phyloP scores from a whole-genome alignment of 2,329 filamentous ascomycete genomes.

The Monilinia fructigena region DNA sequence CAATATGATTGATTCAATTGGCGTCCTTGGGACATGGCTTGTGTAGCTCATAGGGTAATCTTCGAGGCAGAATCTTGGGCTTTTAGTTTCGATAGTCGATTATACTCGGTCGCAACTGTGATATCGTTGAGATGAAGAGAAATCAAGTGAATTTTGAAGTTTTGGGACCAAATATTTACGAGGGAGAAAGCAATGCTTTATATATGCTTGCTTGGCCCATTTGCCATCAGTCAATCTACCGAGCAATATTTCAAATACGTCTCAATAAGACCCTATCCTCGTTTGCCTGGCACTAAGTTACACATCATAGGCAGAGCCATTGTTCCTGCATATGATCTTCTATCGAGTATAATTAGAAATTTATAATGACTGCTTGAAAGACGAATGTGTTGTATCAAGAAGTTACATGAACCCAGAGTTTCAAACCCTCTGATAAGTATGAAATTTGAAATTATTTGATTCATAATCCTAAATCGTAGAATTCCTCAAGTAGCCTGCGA shows the following conservation, averaged over 20 bases:
- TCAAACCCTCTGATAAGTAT: not conserved
- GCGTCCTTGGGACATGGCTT: slow-evolving; percentile 4
- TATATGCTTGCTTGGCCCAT: not conserved
- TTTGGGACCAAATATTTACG: not conserved
- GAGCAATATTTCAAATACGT: too few species aligned
- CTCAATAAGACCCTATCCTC: not conserved
- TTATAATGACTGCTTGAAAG: too few species aligned
- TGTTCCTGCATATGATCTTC: not conserved
- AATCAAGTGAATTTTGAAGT: not conserved
- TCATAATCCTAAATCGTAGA: too few species aligned
- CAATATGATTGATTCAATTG: not conserved
- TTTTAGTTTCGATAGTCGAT: not conserved
- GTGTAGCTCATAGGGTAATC: not conserved
- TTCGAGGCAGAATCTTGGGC: slow-evolving; percentile 6
- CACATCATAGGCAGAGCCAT: not conserved
- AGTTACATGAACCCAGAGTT: too few species aligned
- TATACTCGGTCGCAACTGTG: not conserved
- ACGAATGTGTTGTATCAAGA: too few species aligned
- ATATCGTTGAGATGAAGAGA: not conserved
- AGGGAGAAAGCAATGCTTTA: not conserved
- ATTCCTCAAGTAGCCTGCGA: not conserved
- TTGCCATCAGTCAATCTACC: not conserved
- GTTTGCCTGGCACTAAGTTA: not conserved
- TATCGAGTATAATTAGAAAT: not conserved
- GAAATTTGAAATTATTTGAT: too few species aligned